phyloP scores from a whole-genome alignment of 805 yeast genomes.

The Clavispora phyllophila region DNA sequence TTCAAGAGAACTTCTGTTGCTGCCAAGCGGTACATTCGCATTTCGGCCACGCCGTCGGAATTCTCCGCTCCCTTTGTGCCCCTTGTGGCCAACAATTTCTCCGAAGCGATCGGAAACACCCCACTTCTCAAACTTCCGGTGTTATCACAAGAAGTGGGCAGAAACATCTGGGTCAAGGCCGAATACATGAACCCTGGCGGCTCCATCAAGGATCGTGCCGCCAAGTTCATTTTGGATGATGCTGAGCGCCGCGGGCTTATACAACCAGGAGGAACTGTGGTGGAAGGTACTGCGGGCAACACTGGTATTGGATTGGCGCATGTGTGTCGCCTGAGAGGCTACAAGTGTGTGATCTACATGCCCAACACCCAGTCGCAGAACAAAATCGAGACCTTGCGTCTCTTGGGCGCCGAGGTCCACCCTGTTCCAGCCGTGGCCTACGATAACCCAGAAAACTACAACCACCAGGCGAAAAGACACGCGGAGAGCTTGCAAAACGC shows the following conservation, averaged over 20 bases:
- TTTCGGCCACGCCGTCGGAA: constrained; percentile 7
- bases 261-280: constrained; percentile 76
- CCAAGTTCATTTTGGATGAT: constrained; percentile 66
- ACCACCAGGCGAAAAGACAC: constrained; percentile 81
- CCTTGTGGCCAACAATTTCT: constrained; percentile 63
- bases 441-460: constrained; percentile 78
- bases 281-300: constrained; percentile 93
- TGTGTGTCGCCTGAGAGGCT: constrained; percentile 76
- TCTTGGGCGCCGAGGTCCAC: constrained; percentile 79
- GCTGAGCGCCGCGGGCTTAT: constrained; percentile 68
- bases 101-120: constrained; percentile 90
- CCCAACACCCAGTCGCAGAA: constrained; percentile 84
- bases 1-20: background rate
- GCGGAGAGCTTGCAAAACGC: constrained; percentile 75
- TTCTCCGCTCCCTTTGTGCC: constrained; percentile 52
- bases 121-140: constrained; percentile 65
- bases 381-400: constrained; percentile 67
- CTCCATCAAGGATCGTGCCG: constrained; percentile 88
- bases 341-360: constrained; percentile 82
- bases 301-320: constrained; percentile 92
- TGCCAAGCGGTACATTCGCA: constrained; percentile 7
- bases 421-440: constrained; percentile 87
- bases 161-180: constrained; percentile 83
- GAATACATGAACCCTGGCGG: constrained; percentile 95
- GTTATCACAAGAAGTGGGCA: constrained; percentile 54